Evolutionary conservation across 1,284 basidiomycete species (phyloP), one percentile per base, ranked within the genome.

Genomic region (Malassezia japonica): DNA sequence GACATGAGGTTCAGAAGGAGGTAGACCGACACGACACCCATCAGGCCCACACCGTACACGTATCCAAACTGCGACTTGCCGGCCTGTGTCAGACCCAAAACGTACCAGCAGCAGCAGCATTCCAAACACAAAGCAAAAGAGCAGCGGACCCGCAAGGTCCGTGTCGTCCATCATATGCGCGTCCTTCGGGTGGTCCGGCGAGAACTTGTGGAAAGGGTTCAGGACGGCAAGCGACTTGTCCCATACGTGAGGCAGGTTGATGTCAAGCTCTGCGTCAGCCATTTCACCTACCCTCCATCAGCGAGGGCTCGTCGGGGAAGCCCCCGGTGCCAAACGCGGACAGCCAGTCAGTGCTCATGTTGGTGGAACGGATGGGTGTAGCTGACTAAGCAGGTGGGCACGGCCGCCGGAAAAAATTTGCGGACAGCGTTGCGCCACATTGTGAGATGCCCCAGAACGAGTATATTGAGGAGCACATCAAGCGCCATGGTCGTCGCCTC

Each of bases 111-210:
- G 53, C 2, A 72, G 56, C 18, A 70, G 58, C 60, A 68, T 70
- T 27, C 64, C 70, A 50, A 72, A 72, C 36, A 64, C 92, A 74
- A 98, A 96, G 67, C 87, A 87, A 76, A 96, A 96, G 12, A 96
- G 81, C 37, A 98, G 80, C 6, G 94, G 94, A 0, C 94, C 94
- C 8, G 92, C 91, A 24, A 99, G 79, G 75, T 99, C 94, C 34
- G 92, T 90, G 70, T 99, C 94, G 75, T 99, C 94, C 94, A 99
- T 99, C 64, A 99, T 95, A 64, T 83, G 85, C 56, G 87, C 86
- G 64, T 98, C 87, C 25, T 62, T 62, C 27, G 61, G 50, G 41
- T 70, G 67, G 45, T 62, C 50, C 12, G 67, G 56, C 39, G 65
- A 67, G 51, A 95, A 83, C 53, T 79, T 79, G 57, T 82, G 81